Percentiles rank a stretch among this genome's conserved stretches.
These are phyloP conservation scores for Backusella morwellensis DNA, from an alignment of 192 early-diverging fungal genomes.

Conservation along the genomic window DNA sequence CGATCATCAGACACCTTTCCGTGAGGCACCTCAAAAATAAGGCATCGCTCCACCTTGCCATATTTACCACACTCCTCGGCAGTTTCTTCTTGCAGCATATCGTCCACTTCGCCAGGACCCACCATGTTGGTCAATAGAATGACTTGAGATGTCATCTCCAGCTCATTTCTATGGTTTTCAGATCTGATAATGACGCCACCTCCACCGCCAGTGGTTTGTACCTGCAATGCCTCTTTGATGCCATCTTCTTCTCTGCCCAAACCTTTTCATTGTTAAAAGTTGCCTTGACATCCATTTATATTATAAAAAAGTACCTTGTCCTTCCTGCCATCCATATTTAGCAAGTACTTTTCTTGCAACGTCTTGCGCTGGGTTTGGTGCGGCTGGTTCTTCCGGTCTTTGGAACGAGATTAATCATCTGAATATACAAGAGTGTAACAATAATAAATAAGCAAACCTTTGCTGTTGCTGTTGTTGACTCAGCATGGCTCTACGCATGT, in stretches of 20 bases:
- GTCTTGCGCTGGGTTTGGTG: constrained; percentile 5
- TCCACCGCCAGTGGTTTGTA: constrained; percentile 34
- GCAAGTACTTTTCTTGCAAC: constrained; percentile 33
- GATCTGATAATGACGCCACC: constrained; percentile 28
- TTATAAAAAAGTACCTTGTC: constrained; percentile 29
- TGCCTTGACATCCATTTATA: background rate
- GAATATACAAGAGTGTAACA: background rate
- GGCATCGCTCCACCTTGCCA: constrained; percentile 66
- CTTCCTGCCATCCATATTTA: constrained; percentile 47
- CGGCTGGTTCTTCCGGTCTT: background rate
- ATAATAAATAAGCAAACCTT: background rate
- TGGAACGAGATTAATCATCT: constrained; percentile 1
- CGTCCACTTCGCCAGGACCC: constrained; percentile 76
- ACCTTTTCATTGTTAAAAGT: background rate
- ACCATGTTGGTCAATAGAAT: constrained; percentile 78
- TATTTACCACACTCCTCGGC: constrained; percentile 77
- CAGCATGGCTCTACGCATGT: constrained; percentile 48
- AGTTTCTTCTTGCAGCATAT: constrained; percentile 69
- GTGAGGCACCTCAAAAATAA: constrained; percentile 64
- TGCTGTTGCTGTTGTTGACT: constrained; percentile 1
- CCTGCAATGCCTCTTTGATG: constrained; percentile 33
- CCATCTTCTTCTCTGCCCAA: constrained; percentile 41
- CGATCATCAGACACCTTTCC: constrained; percentile 55
- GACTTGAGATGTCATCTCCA: constrained; percentile 27
- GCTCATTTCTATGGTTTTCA: background rate